These are phyloP conservation scores for Bipolaris cookei DNA, from an alignment of 2,329 filamentous ascomycete genomes.

Conservation along the genomic window DNA sequence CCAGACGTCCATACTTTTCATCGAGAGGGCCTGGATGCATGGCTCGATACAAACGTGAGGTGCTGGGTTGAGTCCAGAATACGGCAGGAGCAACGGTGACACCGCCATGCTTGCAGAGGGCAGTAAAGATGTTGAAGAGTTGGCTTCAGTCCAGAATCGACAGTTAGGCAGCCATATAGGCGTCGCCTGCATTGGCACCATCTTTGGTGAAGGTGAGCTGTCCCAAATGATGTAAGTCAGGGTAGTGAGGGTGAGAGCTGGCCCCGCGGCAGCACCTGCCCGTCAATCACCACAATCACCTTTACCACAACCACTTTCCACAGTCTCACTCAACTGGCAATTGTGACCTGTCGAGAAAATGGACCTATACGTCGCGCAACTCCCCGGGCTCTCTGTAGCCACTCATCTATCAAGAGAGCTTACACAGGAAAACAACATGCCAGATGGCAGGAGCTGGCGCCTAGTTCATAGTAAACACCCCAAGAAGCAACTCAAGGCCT, in stretches of 20 bases:
- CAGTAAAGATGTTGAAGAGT: neutral
- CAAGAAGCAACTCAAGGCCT: conserved; percentile 27
- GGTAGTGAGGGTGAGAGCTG: neutral
- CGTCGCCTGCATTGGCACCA: too few species aligned
- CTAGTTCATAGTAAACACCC: conserved; percentile 26
- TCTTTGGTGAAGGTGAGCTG: neutral
- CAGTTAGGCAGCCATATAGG: neutral
- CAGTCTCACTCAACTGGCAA: conserved; percentile 2
- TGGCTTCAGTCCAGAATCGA: neutral
- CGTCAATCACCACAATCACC: neutral
- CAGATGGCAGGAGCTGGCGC: conserved; percentile 34
- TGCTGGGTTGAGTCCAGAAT: neutral
- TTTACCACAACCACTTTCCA: neutral
- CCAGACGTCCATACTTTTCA: too few species aligned
- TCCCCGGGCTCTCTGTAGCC: conserved; percentile 10
- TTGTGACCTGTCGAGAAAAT: conserved; percentile 2
- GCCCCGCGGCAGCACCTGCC: conserved; percentile 1
- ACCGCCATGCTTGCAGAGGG: neutral
- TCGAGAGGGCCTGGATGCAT: too few species aligned
- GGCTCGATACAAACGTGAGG: too few species aligned
- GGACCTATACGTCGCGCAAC: conserved; percentile 14
- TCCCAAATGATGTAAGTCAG: neutral
- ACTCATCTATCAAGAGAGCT: conserved; percentile 7
- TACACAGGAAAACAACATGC: conserved; percentile 18
- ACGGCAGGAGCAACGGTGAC: neutral